Percentiles rank a stretch among this genome's conserved stretches.
These are phyloP conservation scores for Teunomyces lycoperdinae DNA, from an alignment of 805 yeast genomes.

Conservation along the genomic window DNA sequence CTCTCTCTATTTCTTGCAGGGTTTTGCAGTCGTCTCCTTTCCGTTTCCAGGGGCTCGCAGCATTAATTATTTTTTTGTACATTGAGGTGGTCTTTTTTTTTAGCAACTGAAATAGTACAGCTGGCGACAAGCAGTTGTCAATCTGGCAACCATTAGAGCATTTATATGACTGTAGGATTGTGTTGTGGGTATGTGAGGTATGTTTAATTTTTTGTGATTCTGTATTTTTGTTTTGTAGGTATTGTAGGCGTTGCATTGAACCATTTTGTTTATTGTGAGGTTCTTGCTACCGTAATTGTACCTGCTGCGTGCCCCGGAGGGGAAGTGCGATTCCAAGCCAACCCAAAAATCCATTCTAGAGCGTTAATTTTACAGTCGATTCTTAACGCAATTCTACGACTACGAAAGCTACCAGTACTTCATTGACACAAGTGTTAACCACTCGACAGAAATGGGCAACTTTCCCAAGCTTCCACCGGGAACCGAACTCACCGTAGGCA, in stretches of 20 bases:
- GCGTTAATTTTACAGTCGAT: not conserved
- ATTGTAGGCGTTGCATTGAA: not conserved
- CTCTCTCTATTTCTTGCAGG: too few relatives aligned
- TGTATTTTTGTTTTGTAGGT: not conserved
- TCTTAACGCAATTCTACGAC: not conserved
- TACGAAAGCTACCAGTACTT: not conserved
- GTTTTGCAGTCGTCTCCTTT: not conserved
- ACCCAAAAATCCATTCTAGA: not conserved
- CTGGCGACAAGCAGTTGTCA: too few relatives aligned
- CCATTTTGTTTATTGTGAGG: not conserved
- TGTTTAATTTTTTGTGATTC: too few relatives aligned
- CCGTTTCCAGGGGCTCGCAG: not conserved
- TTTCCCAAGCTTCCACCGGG: conserved; percentile 36
- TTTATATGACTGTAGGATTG: too few relatives aligned
- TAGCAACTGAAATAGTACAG: not conserved
- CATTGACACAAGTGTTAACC: not conserved
- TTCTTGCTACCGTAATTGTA: not conserved
- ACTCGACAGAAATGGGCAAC: conserved; percentile 18
- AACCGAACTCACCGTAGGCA: conserved; percentile 39
- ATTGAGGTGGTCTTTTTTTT: not conserved
- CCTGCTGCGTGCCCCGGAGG: not conserved
- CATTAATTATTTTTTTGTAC: not conserved
- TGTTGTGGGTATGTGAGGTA: too few relatives aligned
- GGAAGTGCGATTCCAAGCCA: conserved; percentile 2
- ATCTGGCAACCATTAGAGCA: too few relatives aligned